Conservation (phyloP, 768 basidiomycete species). For the Pisolithus sp. region DNA sequence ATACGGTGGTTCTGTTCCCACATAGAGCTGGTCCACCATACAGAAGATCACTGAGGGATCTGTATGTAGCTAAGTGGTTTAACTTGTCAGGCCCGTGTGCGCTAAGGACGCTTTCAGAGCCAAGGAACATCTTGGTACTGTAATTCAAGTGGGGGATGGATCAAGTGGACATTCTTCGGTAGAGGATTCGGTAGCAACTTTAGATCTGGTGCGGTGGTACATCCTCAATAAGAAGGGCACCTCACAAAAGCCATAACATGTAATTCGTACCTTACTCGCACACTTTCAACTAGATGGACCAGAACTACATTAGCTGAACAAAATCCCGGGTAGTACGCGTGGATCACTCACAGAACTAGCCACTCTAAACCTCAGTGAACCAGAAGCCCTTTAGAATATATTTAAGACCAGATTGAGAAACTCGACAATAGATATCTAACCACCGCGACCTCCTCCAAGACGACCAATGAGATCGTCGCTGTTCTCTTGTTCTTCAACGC, state of each 20-base stretch:
- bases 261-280: background rate
- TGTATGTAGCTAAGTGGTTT: constrained; percentile 43
- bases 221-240: constrained; percentile 52
- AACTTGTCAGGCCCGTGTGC: constrained; percentile 2
- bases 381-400: constrained; percentile 21
- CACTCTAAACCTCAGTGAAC: constrained; percentile 16
- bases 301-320: too few species aligned
- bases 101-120: constrained; percentile 40
- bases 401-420: constrained; percentile 6
- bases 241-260: constrained; percentile 3
- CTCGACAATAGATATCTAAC: constrained; percentile 38
- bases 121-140: constrained; percentile 71
- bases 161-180: constrained; percentile 81
- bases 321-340: too few species aligned
- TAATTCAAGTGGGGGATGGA: constrained; percentile 77
- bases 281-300: background rate
- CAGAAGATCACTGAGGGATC: constrained; percentile 70
- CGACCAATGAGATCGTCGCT: constrained; percentile 76
- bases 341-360: background rate
- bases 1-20: constrained; percentile 84
- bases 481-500: constrained; percentile 79
- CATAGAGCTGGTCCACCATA: constrained; percentile 74
- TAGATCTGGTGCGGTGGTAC: constrained; percentile 84
- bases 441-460: constrained; percentile 58
- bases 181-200: constrained; percentile 83